phyloP scores from a whole-genome alignment of 495 filamentous ascomycete species.

The Penicillium riverlandense region DNA sequence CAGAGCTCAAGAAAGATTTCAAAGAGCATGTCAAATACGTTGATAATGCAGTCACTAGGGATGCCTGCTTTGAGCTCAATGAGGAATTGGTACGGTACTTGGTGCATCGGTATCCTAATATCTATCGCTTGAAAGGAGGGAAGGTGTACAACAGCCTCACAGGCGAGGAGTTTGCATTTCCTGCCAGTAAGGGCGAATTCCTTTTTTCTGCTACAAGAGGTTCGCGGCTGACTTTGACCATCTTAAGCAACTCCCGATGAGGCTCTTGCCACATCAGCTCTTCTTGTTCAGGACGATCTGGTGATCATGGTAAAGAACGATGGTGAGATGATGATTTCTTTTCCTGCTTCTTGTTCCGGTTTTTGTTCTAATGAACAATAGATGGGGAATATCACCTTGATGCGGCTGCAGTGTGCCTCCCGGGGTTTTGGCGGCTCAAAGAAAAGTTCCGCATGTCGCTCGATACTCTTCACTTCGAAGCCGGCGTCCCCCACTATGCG shows the following conservation, averaged over 20 bases:
- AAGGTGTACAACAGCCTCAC: constrained; percentile 61
- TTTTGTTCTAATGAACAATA: not conserved
- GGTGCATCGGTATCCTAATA: constrained; percentile 57
- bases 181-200: constrained; percentile 44
- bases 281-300: constrained; percentile 67
- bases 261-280: constrained; percentile 60
- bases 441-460: constrained; percentile 72
- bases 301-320: constrained; percentile 67
- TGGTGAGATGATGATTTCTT: constrained; percentile 9
- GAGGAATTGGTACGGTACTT: constrained; percentile 63
- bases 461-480: constrained; percentile 63
- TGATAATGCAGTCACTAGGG: constrained; percentile 42
- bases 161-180: constrained; percentile 55
- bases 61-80: constrained; percentile 60
- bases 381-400: constrained; percentile 68
- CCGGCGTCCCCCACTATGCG: constrained; percentile 64
- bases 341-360: too few relatives aligned
- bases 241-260: constrained; percentile 20
- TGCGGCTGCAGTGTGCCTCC: constrained; percentile 61
- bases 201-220: not conserved
- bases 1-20: constrained; percentile 40
- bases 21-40: constrained; percentile 12
- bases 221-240: too few relatives aligned
- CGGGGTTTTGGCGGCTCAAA: constrained; percentile 68
- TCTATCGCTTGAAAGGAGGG: constrained; percentile 47